phyloP scores from a whole-genome alignment of 352 stramenopile species.

The Globisporangium splendens region DNA sequence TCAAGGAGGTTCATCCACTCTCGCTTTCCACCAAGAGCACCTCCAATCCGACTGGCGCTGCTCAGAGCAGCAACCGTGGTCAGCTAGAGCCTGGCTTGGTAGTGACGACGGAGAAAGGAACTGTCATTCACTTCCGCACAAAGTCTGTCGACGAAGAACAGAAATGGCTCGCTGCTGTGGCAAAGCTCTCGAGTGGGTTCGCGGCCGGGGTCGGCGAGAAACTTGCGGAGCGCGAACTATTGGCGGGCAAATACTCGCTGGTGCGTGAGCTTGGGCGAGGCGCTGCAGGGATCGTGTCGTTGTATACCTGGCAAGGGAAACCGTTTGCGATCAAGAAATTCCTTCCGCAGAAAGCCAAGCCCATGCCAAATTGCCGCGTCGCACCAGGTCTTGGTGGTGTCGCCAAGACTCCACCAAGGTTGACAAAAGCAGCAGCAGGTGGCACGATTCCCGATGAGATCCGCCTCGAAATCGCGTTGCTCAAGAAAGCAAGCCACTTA shows the following conservation, averaged over 20 bases:
- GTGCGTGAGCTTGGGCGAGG: conserved; percentile 72
- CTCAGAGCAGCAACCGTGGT: conserved; percentile 1
- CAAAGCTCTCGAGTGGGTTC: conserved; percentile 43
- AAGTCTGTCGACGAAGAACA: conserved; percentile 37
- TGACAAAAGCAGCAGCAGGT: too few species aligned
- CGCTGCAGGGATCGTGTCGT: conserved; percentile 60
- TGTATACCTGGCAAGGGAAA: conserved; percentile 68
- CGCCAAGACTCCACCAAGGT: background rate
- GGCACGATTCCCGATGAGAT: conserved; percentile 50
- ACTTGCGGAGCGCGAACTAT: conserved; percentile 47
- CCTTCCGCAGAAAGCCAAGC: conserved; percentile 47
- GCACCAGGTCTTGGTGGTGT: conserved; percentile 8
- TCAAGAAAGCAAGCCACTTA: conserved; percentile 71
- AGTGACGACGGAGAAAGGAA: conserved; percentile 26
- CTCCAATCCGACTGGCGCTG: background rate
- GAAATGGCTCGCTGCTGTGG: conserved; percentile 41
- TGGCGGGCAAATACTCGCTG: conserved; percentile 62
- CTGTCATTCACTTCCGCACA: conserved; percentile 36
- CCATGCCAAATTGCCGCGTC: conserved; percentile 46
- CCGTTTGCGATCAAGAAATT: conserved; percentile 75
- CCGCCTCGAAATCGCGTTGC: conserved; percentile 64
- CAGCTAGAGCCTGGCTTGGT: conserved; percentile 21
- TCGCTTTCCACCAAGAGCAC: background rate
- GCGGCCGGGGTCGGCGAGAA: conserved; percentile 40
- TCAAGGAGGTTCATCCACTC: conserved; percentile 25